Base-by-base conservation (phyloP, 2,329 filamentous ascomycete genomes). In the Metarhizium anisopliae region DNA sequence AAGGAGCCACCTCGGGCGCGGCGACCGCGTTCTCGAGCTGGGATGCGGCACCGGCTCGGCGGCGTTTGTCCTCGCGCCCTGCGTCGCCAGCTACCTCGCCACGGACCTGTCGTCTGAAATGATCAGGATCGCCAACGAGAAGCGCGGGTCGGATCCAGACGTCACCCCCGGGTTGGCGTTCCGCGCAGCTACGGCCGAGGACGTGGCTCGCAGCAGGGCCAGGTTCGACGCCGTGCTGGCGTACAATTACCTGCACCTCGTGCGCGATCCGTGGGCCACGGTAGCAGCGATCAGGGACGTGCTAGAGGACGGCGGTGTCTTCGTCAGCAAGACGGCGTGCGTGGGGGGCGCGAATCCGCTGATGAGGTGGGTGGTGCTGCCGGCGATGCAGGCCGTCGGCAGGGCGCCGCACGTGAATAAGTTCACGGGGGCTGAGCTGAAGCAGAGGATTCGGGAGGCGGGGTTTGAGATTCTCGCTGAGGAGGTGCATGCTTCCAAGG, bases 41-140 rank as follows among this genome's bases (percentile, higher is more conserved):
- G 60, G 60, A 29, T 61, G 60, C 50, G 60, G 60, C 10, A 60
- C 60, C 5, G 60, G 60, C 11, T 58, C 60, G 7, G 55, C 60
- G 16, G 60, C 60, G 16, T 55, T 61, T 11, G 30, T 53, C n/a
- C 57, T 61, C 14, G 60, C 60, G 6, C 40, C 51, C 11, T 13
- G 11, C 16, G 57, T 56, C 6, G 32, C 43, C 29, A 25, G 40
- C 7, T 60, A 59, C 50, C 58, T 61, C 11, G 60, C 55, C 7
- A 60, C 60, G 18, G 59, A 60, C 52, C 42, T 59, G 16, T 57
- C 59, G 4, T 54, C 59, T 13, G 38, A 50, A n/a, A 59, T 60
- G 59, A 60, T 60, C 10, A 8, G 40, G 6, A 56, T 57, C 16
- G 59, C 57, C 20, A 49, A 50, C 49, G 47, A 55, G 7, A 56